Conservation (phyloP, 139 green algal genomes). For the Chlorella sorokiniana region DNA sequence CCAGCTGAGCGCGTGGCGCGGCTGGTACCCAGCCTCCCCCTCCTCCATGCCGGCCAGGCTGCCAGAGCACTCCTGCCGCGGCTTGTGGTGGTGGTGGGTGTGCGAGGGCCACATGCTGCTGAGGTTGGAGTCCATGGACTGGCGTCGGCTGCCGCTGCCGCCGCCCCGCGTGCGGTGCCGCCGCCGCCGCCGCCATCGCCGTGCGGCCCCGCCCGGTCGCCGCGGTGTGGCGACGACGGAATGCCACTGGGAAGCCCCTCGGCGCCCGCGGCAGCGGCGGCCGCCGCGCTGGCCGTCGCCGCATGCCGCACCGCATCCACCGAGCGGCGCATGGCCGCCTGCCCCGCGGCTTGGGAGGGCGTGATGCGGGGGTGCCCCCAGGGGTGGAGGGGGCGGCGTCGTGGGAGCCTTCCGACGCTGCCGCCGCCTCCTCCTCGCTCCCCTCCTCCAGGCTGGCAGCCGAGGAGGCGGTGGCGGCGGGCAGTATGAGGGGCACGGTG, state of each 20-base stretch:
- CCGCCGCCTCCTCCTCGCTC: slow-evolving; percentile 2
- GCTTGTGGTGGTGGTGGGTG: background rate
- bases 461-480: background rate
- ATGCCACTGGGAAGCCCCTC: slow-evolving; percentile 8
- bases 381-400: no score
- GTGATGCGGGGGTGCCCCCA: background rate
- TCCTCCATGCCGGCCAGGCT: background rate
- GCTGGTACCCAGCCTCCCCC: background rate
- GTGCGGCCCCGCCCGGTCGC: background rate
- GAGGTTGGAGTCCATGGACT: slow-evolving; percentile 17
- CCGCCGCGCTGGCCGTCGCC: background rate
- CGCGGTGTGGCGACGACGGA: background rate
- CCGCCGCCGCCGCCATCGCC: background rate
- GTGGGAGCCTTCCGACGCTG: background rate
- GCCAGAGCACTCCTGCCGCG: background rate
- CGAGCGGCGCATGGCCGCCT: slow-evolving; percentile 19
- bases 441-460: background rate
- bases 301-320: background rate
- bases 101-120: slow-evolving; percentile 14
- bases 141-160: slow-evolving; percentile 15
- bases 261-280: background rate
- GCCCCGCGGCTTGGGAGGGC: slow-evolving; percentile 3
- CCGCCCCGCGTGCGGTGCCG: background rate
- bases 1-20: slow-evolving; percentile 3
- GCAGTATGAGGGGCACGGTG: slow-evolving; percentile 63